These are phyloP conservation scores for Castanea sativa DNA, from an alignment of 306 rosid species.

Conservation along the genomic window DNA sequence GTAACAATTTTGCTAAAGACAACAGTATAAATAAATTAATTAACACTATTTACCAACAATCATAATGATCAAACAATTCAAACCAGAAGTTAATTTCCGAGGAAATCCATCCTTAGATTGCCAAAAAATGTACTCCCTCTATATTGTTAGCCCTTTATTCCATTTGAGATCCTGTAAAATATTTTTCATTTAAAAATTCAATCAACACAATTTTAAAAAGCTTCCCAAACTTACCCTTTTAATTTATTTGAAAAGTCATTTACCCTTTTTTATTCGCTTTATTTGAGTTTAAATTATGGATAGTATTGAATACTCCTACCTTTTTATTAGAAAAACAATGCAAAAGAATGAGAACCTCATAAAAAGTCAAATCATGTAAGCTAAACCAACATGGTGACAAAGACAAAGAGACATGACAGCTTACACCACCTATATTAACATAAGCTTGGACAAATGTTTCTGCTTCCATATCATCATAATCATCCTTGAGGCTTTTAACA, in stretches of 20 bases:
- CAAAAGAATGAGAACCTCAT: too few species aligned
- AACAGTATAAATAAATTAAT: background rate
- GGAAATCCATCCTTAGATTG: background rate
- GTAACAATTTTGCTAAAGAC: background rate
- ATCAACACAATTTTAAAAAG: too few species aligned
- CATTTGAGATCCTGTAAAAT: background rate
- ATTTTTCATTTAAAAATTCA: background rate
- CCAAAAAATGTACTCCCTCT: background rate
- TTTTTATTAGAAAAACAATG: too few species aligned
- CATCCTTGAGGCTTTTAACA: slow-evolving; percentile 65
- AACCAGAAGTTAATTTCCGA: background rate
- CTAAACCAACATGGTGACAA: background rate
- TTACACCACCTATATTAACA: slow-evolving; percentile 83
- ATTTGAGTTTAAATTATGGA: too few species aligned
- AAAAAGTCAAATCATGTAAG: too few species aligned
- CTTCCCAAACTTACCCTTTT: too few species aligned
- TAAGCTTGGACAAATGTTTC: slow-evolving; percentile 91
- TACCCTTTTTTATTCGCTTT: too few species aligned
- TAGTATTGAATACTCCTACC: too few species aligned
- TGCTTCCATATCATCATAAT: slow-evolving; percentile 72
- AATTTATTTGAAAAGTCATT: too few species aligned
- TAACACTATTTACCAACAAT: background rate
- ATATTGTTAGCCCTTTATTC: too few species aligned
- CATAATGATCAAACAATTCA: too few species aligned
- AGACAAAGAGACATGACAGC: slow-evolving; percentile 5